Percentiles rank a stretch among this genome's conserved stretches.
Conservation (phyloP, 2,329 filamentous ascomycete genomes). For the Cadophora luteo-olivacea region DNA sequence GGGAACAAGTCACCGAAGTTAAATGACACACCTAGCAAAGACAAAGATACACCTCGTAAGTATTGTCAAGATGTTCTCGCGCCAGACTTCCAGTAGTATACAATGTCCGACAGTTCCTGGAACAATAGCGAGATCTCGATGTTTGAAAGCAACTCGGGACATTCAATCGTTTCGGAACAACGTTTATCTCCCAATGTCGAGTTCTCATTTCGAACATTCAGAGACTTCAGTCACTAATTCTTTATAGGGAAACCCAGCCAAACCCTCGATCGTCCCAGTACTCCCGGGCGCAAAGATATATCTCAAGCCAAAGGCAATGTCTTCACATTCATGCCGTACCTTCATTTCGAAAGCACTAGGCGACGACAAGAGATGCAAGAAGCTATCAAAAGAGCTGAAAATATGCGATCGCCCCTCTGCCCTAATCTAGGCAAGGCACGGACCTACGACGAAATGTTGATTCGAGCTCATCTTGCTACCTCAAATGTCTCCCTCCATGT, state of each 20-base stretch:
- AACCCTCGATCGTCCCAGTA: slow-evolving; percentile 21
- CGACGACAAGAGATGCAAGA: slow-evolving; percentile 39
- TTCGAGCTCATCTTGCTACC: slow-evolving; percentile 37
- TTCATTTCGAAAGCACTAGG: slow-evolving; percentile 39
- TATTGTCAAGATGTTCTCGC: neutral
- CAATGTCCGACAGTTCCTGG: neutral
- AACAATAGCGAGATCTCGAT: neutral
- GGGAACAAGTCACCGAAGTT: slow-evolving; percentile 37
- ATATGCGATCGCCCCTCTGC: slow-evolving; percentile 23
- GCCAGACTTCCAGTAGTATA: neutral
- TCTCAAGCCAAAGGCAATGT: slow-evolving; percentile 33
- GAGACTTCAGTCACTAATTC: neutral
- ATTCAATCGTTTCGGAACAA: neutral
- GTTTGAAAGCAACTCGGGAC: neutral
- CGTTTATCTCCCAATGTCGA: neutral
- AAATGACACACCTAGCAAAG: slow-evolving; percentile 30
- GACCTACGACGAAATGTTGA: slow-evolving; percentile 41
- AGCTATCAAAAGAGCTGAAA: slow-evolving; percentile 39
- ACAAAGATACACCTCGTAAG: slow-evolving; percentile 23
- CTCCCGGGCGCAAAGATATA: slow-evolving; percentile 29
- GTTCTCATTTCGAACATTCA: neutral
- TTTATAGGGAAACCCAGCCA: slow-evolving; percentile 23
- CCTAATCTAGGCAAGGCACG: slow-evolving; percentile 31
- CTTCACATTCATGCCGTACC: slow-evolving; percentile 40
- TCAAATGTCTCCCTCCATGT: slow-evolving; percentile 50